These are phyloP conservation scores for Leccinum variicolor DNA, from an alignment of 768 basidiomycete species.

Conservation along the genomic window DNA sequence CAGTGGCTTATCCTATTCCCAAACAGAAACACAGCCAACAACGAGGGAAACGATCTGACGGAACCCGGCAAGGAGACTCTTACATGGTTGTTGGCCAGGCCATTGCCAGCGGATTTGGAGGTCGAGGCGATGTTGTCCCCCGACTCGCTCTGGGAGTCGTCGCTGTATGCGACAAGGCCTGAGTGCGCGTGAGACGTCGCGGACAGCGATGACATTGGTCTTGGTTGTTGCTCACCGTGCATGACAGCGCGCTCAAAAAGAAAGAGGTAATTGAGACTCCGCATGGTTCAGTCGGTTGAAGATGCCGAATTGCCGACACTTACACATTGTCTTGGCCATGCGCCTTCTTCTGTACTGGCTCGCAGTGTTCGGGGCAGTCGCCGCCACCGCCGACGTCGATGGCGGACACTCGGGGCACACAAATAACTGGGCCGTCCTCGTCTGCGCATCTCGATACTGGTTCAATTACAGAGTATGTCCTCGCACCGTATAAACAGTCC, in stretches of 20 bases:
- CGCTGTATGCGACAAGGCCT: slow-evolving; percentile 65
- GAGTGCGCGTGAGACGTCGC: slow-evolving; percentile 1
- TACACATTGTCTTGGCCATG: slow-evolving; percentile 15
- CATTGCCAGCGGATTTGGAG: slow-evolving; percentile 13
- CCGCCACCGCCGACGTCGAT: slow-evolving; percentile 42
- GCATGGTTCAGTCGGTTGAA: background rate
- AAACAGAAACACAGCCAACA: slow-evolving; percentile 57
- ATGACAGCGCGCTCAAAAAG: slow-evolving; percentile 18
- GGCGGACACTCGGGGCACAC: slow-evolving; percentile 58
- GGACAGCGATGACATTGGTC: background rate
- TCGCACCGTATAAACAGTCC: background rate
- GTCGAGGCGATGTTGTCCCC: slow-evolving; percentile 41
- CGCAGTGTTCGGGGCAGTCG: slow-evolving; percentile 31
- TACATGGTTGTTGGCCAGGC: slow-evolving; percentile 46
- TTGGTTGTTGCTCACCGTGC: slow-evolving; percentile 24
- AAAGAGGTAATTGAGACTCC: slow-evolving; percentile 23
- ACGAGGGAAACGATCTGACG: slow-evolving; percentile 58
- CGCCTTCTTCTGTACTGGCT: slow-evolving; percentile 26
- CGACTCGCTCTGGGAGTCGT: slow-evolving; percentile 58
- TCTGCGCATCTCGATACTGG: slow-evolving; percentile 94
- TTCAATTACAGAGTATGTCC: slow-evolving; percentile 89
- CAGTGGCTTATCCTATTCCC: slow-evolving; percentile 59
- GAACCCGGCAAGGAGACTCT: slow-evolving; percentile 46
- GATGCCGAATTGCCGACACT: slow-evolving; percentile 27
- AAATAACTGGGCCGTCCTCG: slow-evolving; percentile 98